Percentiles rank a stretch among this genome's conserved stretches.
These are phyloP conservation scores for Termitomyces sp. DNA, from an alignment of 768 basidiomycete genomes.

Conservation along the genomic window DNA sequence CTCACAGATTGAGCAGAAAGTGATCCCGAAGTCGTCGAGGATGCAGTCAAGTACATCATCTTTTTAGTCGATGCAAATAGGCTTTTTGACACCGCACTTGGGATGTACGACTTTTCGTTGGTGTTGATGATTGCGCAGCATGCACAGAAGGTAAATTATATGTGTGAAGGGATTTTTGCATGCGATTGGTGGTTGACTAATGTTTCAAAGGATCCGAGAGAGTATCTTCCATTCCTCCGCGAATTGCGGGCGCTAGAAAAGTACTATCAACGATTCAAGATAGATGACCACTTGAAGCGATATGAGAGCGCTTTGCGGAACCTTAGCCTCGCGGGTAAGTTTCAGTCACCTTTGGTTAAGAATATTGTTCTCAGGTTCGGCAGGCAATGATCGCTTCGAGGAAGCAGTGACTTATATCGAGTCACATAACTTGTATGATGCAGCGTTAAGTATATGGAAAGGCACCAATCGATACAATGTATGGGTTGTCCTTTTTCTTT, in stretches of 20 bases:
- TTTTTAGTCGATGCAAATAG: conserved; percentile 92
- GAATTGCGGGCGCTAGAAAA: conserved; percentile 79
- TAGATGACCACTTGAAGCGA: conserved; percentile 88
- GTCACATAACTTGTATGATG: conserved; percentile 67
- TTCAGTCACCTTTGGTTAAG: not conserved
- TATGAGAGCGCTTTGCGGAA: conserved; percentile 71
- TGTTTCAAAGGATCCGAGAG: conserved; percentile 79
- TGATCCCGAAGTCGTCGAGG: conserved; percentile 80
- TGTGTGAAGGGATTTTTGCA: not conserved
- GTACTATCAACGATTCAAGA: conserved; percentile 83
- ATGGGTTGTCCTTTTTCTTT: conserved; percentile 13
- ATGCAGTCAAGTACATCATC: conserved; percentile 97
- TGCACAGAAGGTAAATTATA: conserved; percentile 95
- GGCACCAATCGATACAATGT: conserved; percentile 63
- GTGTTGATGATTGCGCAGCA: conserved; percentile 96
- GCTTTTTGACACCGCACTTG: conserved; percentile 91
- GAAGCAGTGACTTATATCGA: conserved; percentile 82
- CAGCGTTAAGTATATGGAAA: conserved; percentile 74
- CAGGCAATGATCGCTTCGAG: conserved; percentile 68
- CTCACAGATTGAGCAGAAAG: conserved; percentile 33
- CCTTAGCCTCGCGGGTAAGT: conserved; percentile 66
- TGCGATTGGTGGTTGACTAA: not conserved
- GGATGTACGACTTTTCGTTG: conserved; percentile 98
- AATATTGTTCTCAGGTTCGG: not conserved
- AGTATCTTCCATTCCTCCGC: conserved; percentile 95